Evolutionary conservation across 208 protist genomes (phyloP).

Genomic region (Porcisia deanei): DNA sequence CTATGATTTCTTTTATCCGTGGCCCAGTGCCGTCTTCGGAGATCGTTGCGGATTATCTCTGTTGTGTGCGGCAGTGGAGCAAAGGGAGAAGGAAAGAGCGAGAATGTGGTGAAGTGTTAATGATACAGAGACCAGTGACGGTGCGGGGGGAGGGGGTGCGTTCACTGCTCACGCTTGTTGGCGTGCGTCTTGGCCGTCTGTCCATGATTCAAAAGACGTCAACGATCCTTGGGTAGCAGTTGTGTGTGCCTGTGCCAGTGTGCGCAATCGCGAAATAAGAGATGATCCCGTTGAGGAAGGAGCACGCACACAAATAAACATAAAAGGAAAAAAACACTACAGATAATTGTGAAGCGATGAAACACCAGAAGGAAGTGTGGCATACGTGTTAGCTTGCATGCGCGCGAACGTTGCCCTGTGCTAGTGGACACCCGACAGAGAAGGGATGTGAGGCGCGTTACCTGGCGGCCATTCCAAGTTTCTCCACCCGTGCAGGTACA

Average conservation of each 20-base stretch:
- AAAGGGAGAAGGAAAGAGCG: neutral
- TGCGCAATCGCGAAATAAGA: neutral
- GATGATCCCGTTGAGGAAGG: neutral
- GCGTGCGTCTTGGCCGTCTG: neutral
- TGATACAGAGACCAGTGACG: neutral
- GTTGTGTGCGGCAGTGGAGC: neutral
- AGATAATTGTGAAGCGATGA: neutral
- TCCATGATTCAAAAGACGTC: neutral
- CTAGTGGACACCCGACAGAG: too few relatives aligned
- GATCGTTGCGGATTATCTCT: neutral
- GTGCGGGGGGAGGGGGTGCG: too few relatives aligned
- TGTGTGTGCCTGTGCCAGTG: neutral
- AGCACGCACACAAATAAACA: neutral
- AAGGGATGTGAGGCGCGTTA: too few relatives aligned
- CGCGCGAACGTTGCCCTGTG: too few relatives aligned
- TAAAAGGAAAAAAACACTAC: neutral
- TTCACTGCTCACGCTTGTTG: neutral
- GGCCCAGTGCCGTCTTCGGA: neutral
- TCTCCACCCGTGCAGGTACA: too few relatives aligned
- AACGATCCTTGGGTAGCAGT: neutral
- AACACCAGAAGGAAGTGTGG: conserved; percentile 3
- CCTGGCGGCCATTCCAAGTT: too few relatives aligned
- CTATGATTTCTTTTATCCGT: neutral
- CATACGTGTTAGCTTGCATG: too few relatives aligned
- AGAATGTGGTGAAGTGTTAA: neutral